Conservation (phyloP, 495 filamentous ascomycete species). For the Xylaria longipes region DNA sequence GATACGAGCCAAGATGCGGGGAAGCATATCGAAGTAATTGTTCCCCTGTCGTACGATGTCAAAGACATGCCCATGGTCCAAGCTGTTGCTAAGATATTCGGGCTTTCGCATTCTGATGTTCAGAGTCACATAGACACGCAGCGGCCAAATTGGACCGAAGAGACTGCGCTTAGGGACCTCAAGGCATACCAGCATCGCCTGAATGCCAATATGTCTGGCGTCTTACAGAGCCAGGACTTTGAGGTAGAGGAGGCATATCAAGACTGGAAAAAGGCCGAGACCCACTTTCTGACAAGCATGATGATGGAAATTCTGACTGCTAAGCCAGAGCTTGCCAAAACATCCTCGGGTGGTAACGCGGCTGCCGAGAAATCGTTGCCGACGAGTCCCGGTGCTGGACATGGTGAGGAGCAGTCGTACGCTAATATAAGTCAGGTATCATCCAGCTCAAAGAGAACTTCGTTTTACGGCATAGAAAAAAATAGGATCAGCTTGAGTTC, state of each 20-base stretch:
- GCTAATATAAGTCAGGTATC: conserved; percentile 65
- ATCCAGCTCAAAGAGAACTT: conserved; percentile 40
- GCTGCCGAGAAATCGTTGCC: conserved; percentile 56
- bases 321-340: conserved; percentile 83
- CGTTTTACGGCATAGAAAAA: conserved; percentile 64
- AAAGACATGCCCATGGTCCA: conserved; percentile 97
- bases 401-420: conserved; percentile 57
- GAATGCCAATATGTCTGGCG: conserved; percentile 75
- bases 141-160: conserved; percentile 84
- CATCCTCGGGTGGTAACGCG: conserved; percentile 37
- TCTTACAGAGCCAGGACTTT: conserved; percentile 84
- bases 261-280: conserved; percentile 85
- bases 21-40: conserved; percentile 74
- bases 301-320: conserved; percentile 87
- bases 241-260: conserved; percentile 90
- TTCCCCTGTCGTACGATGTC: conserved; percentile 85
- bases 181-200: conserved; percentile 92
- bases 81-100: conserved; percentile 83
- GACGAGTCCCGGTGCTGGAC: conserved; percentile 45
- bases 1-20: conserved; percentile 59
- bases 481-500: conserved; percentile 78
- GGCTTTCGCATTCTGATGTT: conserved; percentile 72
- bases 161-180: conserved; percentile 86
- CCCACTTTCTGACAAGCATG: conserved; percentile 84
- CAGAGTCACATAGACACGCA: conserved; percentile 87